Evolutionary conservation across 352 stramenopile species (phyloP).

Genomic region (Pythium phragmitis): DNA sequence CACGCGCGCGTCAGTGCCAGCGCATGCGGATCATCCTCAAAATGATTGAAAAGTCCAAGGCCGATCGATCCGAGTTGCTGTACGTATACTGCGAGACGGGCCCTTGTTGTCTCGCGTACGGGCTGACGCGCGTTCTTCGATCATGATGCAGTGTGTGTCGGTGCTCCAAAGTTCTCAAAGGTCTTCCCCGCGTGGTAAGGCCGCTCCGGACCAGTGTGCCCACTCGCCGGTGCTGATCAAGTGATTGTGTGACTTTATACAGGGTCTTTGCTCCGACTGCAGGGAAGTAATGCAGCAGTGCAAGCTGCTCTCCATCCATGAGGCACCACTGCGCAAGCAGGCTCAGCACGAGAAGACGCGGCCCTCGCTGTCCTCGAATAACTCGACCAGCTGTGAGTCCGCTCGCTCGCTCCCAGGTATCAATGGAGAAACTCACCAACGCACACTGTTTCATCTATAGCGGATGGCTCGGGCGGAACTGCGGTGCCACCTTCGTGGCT

Average conservation of each 20-base stretch:
- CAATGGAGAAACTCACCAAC: neutral
- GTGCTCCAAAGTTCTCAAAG: slow-evolving; percentile 48
- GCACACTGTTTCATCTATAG: neutral
- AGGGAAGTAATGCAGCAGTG: slow-evolving; percentile 45
- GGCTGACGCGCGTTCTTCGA: neutral
- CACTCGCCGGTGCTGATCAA: neutral
- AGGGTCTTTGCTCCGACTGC: slow-evolving; percentile 64
- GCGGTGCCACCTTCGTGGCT: neutral
- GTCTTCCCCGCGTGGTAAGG: slow-evolving; percentile 47
- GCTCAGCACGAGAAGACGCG: slow-evolving; percentile 6
- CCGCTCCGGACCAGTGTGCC: neutral
- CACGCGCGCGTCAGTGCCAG: slow-evolving; percentile 41
- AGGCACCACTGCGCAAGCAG: slow-evolving; percentile 14
- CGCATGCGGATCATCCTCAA: slow-evolving; percentile 52
- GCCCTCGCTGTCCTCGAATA: slow-evolving; percentile 13
- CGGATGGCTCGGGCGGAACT: neutral
- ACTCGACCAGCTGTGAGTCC: slow-evolving; percentile 21
- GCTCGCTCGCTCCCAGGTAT: neutral
- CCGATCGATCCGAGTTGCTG: slow-evolving; percentile 42
- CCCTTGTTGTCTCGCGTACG: neutral
- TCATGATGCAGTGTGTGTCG: slow-evolving; percentile 40
- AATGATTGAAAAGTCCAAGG: slow-evolving; percentile 62
- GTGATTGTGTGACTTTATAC: neutral
- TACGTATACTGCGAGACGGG: slow-evolving; percentile 26
- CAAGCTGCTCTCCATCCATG: slow-evolving; percentile 44